Percentiles rank a stretch among this genome's conserved stretches.
These are phyloP conservation scores for Penicillium robsamsonii DNA, from an alignment of 495 filamentous ascomycete genomes.

Conservation along the genomic window DNA sequence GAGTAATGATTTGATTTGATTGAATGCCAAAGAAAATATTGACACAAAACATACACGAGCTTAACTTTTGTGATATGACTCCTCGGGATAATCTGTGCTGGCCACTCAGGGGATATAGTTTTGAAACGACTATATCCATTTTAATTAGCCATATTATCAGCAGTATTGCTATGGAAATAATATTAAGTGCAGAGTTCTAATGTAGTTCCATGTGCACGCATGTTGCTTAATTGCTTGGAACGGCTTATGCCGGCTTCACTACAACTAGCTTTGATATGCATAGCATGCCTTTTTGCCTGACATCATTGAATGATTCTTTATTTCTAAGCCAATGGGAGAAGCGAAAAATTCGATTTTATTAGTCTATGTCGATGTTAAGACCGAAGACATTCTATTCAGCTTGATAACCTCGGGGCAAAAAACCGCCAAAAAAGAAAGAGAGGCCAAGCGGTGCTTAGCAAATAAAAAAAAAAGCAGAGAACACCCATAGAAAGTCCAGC, in stretches of 20 bases:
- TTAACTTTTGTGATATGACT: background rate
- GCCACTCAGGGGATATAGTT: background rate
- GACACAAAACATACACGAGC: background rate
- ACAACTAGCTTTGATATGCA: background rate
- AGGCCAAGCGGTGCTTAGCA: too few species aligned
- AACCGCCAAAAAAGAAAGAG: too few species aligned
- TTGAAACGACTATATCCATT: background rate
- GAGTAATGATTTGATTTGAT: background rate
- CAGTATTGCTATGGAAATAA: background rate
- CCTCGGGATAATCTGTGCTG: background rate
- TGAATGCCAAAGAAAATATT: background rate
- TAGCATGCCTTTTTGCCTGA: too few species aligned
- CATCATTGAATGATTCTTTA: too few species aligned
- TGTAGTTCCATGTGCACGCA: background rate
- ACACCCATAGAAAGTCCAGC: too few species aligned
- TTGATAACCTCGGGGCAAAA: too few species aligned
- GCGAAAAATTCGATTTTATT: too few species aligned
- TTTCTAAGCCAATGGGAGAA: too few species aligned
- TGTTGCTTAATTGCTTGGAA: background rate
- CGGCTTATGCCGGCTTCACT: background rate
- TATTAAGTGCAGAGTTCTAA: background rate
- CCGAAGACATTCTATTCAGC: too few species aligned
- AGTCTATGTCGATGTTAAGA: too few species aligned
- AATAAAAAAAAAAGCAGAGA: too few species aligned
- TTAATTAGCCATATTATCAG: background rate